These are phyloP conservation scores for Neonectria hederae DNA, from an alignment of 2,329 filamentous ascomycete species.

Conservation along the genomic window DNA sequence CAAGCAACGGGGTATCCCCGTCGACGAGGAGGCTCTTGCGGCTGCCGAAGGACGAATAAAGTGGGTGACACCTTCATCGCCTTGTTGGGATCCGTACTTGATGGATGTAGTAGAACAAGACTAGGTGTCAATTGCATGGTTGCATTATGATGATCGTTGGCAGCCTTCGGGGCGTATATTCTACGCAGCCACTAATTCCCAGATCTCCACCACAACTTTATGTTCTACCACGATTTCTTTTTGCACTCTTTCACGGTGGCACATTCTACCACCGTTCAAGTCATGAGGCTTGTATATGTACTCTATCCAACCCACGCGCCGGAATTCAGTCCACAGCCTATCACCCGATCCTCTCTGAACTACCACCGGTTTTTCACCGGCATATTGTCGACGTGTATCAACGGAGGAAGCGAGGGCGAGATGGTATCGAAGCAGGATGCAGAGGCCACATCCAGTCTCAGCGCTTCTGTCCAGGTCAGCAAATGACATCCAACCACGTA, in stretches of 20 bases:
- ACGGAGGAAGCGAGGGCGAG: not conserved
- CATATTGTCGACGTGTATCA: not conserved
- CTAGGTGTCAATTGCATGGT: not conserved
- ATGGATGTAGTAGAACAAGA: not conserved
- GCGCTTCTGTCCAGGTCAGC: not conserved
- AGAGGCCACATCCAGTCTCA: not conserved
- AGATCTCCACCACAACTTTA: not conserved
- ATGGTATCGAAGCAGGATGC: not conserved
- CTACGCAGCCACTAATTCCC: not conserved
- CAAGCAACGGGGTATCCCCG: not conserved
- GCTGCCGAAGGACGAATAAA: not conserved
- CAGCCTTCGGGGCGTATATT: not conserved
- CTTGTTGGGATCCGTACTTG: not conserved
- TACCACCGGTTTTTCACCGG: not conserved
- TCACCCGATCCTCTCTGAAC: not conserved
- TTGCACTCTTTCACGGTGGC: not conserved
- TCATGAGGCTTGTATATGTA: not conserved
- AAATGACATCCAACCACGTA: not conserved
- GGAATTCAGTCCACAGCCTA: not conserved
- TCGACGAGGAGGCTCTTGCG: not conserved
- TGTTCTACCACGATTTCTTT: not conserved
- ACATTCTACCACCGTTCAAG: not conserved
- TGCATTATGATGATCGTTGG: too few relatives aligned
- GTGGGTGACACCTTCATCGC: conserved; percentile 1
- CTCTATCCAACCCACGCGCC: conserved; percentile 1